Base-by-base conservation (phyloP, 164 flowering plant species). In the Saururus chinensis region DNA sequence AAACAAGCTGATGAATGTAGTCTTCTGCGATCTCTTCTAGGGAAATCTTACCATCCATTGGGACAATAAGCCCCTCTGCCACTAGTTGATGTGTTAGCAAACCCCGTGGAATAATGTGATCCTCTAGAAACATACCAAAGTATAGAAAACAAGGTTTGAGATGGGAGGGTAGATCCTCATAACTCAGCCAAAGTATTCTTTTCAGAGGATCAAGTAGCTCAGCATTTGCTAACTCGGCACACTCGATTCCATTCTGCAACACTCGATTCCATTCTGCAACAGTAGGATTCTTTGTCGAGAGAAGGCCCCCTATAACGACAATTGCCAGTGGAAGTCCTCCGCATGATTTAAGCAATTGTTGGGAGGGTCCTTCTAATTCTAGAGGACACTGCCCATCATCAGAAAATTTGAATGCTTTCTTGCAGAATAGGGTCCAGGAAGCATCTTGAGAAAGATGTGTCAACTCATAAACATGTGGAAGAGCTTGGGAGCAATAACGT, bases 301-400 rank as follows among this genome's bases (percentile, higher is more conserved):
- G 35, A 24, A 73, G 67, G 24, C 61, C 23, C 0, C 73, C 76
- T 19, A 73, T 4, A 19, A 57, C 37, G 53, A 62, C 57, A 26
- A 59, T 64, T 53, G 72, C 75, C 19, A 72, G 26, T 19, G 76
- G 76, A 40, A 66, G 57, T 14, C 76, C 76, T 51, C 24, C 53
- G 51, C 76, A 73, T 51, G 63, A 69, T 16, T 48, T 13, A 8
- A 67, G 64, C 5, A 67, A 40, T 19, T 11, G 55, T 56, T 20
- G 26, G 9, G 70, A 45, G 21, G 45, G 55, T 48, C 40, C 25
- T 21, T 41, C 22, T 20, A 66, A 37, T 5, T 64, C 53, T 48
- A 9, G 17, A 24, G 63, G 63, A 24, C 63, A 60, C 5, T 20
- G 22, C 23, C 22, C 25, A 14, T 14, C 6, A 17, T 17, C 11